Base-by-base conservation (phyloP, 352 stramenopile genomes). In the Pythium periplocum region DNA sequence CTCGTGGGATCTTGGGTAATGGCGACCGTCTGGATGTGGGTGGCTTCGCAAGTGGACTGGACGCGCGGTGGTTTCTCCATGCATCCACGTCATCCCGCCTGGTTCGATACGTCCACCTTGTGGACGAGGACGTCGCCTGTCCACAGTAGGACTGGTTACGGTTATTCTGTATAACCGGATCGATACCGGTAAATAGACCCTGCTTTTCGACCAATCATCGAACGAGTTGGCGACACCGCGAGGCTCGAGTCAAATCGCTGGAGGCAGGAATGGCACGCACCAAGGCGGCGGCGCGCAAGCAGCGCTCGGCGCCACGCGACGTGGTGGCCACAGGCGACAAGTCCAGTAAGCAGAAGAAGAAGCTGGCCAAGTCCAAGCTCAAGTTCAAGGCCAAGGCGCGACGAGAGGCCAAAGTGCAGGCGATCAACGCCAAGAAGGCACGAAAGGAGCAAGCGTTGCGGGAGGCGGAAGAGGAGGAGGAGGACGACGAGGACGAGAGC, bases 311-410 rank as follows among this genome's bases (percentile, higher is more conserved):
- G 4, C 47, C 44, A 26, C 68, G 64, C 6, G 69, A 83, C 35
- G 69, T 71, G 46, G 62, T 71, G 41, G 61, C 44, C 2, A 53
- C 71, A 66, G 66, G 70, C 62, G 51, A 38, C 53, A 42, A 52
- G 50, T 26, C 60, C 58, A 3, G 68, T 75, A 75, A 69, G 32
- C 83, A 71, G 60, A 83, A 70, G 50, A 46, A 64, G 37, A 65
- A 60, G 53, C 53, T 55, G 9, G 52, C 53, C 33, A 89, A 86
- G 48, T 47, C 49, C 30, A 83, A 86, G 66, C 63, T 79, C 42
- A 89, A 86, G 53, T 69, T 68, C 50, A 83, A 83, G 46, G 66
- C 69, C 2, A 84, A 82, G 37, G 58, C 57, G 33, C 80, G 82
- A n/a, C 54, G 75, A 48, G 73, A 69, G 1, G 64, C 55, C 33